Conservation (phyloP, 2,329 filamentous ascomycete species). For the Aspergillus sp. region DNA sequence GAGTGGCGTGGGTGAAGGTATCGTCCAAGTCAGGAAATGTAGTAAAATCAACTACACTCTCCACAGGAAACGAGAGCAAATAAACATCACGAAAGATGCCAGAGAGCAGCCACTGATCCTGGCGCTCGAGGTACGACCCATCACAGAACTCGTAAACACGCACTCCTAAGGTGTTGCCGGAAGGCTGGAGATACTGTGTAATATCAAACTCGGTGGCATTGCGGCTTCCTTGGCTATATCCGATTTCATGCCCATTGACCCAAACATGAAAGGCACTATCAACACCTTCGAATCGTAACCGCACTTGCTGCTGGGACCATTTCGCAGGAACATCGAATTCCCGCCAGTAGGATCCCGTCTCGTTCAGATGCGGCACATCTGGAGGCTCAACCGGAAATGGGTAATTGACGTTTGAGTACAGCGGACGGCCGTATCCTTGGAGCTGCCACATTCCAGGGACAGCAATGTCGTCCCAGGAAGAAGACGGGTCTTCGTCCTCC, state of each 20-base stretch:
- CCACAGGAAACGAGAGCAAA: conserved; percentile 56
- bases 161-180: conserved; percentile 62
- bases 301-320: conserved; percentile 59
- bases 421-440: conserved; percentile 68
- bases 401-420: conserved; percentile 71
- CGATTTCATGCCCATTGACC: conserved; percentile 67
- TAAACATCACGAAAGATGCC: conserved; percentile 71
- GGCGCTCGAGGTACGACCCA: conserved; percentile 70
- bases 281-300: conserved; percentile 72
- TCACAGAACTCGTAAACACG: conserved; percentile 72
- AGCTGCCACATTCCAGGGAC: conserved; percentile 74
- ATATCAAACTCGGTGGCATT: conserved; percentile 74
- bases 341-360: conserved; percentile 66
- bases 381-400: conserved; percentile 70
- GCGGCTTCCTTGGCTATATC: conserved; percentile 70
- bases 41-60: conserved; percentile 26
- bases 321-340: conserved; percentile 58
- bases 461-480: conserved; percentile 44
- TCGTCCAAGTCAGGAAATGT: conserved; percentile 43
- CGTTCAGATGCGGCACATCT: conserved; percentile 64
- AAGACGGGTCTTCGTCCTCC: conserved; percentile 4
- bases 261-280: conserved; percentile 73
- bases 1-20: conserved; percentile 56
- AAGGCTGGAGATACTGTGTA: conserved; percentile 47
- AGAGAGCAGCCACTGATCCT: conserved; percentile 71